Conservation (phyloP, 2,329 filamentous ascomycete species). For the Elsinoe arachidis region DNA sequence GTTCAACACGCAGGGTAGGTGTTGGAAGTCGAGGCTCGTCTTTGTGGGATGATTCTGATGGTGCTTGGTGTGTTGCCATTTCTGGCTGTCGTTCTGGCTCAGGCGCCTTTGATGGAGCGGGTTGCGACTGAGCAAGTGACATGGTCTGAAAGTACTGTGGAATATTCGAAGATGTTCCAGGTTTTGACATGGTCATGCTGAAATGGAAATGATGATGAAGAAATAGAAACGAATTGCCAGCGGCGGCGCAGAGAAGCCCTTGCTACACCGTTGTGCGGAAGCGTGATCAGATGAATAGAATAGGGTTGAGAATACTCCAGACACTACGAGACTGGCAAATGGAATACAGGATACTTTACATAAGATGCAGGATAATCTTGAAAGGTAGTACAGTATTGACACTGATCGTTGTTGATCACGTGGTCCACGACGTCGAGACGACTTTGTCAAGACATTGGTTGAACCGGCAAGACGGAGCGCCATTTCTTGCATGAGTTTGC, state of each 20-base stretch:
- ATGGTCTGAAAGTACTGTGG: slow-evolving; percentile 18
- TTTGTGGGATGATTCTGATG: background rate
- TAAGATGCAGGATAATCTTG: background rate
- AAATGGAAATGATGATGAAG: background rate
- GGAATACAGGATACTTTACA: too few species aligned
- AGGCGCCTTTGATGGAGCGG: slow-evolving; percentile 14
- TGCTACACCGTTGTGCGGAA: background rate
- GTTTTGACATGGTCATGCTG: background rate
- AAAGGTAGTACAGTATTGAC: background rate
- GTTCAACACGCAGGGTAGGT: slow-evolving; percentile 39
- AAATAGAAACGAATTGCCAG: background rate
- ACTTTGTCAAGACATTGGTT: background rate
- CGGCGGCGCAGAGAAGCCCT: background rate
- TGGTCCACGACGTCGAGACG: background rate
- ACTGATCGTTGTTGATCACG: background rate
- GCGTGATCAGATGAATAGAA: background rate
- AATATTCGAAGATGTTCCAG: slow-evolving; percentile 1
- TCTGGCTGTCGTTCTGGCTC: background rate
- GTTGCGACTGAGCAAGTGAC: slow-evolving; percentile 16
- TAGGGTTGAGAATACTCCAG: too few species aligned
- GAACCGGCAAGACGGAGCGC: slow-evolving; percentile 10
- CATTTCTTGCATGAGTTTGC: slow-evolving; percentile 1
- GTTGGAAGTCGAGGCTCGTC: slow-evolving; percentile 25
- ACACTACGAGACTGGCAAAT: too few species aligned
- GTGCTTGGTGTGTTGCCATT: background rate